Evolutionary conservation across 2,329 filamentous ascomycete species (phyloP).

Genomic region (Stromatinia cepivora): DNA sequence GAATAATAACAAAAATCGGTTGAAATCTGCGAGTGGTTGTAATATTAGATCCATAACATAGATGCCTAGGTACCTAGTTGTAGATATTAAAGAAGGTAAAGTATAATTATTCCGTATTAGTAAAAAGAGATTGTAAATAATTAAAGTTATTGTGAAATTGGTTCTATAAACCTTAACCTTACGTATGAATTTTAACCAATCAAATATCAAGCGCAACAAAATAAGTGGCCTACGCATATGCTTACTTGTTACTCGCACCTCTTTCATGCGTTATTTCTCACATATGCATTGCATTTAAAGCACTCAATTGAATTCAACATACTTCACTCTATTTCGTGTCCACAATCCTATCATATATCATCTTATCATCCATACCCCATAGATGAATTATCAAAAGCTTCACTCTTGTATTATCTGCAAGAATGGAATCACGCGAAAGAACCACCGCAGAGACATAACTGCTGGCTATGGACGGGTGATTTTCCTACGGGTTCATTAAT

Average conservation of each 20-base stretch:
- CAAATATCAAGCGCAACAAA: not conserved
- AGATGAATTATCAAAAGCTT: not conserved
- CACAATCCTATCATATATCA: not conserved
- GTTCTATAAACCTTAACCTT: not conserved
- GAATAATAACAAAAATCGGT: no score
- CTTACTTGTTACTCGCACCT: not conserved
- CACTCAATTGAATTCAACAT: no score
- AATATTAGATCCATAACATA: not conserved
- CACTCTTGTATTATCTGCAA: no score
- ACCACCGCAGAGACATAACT: not conserved
- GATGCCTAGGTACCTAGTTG: no score
- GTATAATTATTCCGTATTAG: not conserved
- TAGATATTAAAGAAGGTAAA: not conserved
- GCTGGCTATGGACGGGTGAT: not conserved
- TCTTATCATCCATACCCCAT: no score
- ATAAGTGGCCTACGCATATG: not conserved
- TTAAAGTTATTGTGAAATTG: not conserved
- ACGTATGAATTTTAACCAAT: not conserved
- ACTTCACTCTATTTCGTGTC: not conserved
- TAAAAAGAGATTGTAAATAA: not conserved
- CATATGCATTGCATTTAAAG: not conserved
- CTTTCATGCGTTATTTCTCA: slow-evolving; percentile 2
- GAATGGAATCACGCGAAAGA: no score
- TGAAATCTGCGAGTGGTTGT: not conserved
- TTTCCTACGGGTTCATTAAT: slow-evolving; percentile 20